phyloP scores from a whole-genome alignment of 306 rosid genomes.

The Glycine tomentella region DNA sequence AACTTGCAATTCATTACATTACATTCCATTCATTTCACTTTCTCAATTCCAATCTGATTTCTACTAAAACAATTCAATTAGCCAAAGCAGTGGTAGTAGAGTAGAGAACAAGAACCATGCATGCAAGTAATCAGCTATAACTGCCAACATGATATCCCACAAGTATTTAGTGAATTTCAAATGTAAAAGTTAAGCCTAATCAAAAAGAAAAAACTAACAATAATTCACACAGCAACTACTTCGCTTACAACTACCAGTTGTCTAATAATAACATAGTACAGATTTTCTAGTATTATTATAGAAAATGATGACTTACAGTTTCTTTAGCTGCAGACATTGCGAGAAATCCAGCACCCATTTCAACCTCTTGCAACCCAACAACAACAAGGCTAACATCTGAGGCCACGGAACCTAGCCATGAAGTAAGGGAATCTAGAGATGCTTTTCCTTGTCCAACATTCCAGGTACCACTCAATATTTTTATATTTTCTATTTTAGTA shows the following conservation, averaged over 20 bases:
- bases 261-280: slow-evolving; percentile 12
- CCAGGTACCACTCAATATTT: slow-evolving; percentile 92
- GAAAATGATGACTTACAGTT: slow-evolving; percentile 70
- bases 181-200: slow-evolving; percentile 17
- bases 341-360: slow-evolving; percentile 99
- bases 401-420: slow-evolving; percentile 88
- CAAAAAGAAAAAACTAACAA: not conserved
- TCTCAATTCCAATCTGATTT: not conserved
- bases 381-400: slow-evolving; percentile 84
- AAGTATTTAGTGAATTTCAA: slow-evolving; percentile 22
- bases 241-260: slow-evolving; percentile 23
- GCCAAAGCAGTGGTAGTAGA: slow-evolving; percentile 8
- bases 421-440: slow-evolving; percentile 85
- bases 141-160: slow-evolving; percentile 5
- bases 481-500: slow-evolving; percentile 78
- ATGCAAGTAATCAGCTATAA: not conserved
- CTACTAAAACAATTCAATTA: slow-evolving; percentile 15
- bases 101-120: slow-evolving; percentile 29
- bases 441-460: slow-evolving; percentile 98
- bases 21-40: not conserved
- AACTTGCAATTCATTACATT: not conserved
- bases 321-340: slow-evolving; percentile 99
- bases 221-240: slow-evolving; percentile 15
- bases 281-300: slow-evolving; percentile 15
- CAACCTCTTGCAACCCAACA: slow-evolving; percentile 99